Evolutionary conservation across 257 asterid species (phyloP).

Genomic region (Cruciata laevipes): DNA sequence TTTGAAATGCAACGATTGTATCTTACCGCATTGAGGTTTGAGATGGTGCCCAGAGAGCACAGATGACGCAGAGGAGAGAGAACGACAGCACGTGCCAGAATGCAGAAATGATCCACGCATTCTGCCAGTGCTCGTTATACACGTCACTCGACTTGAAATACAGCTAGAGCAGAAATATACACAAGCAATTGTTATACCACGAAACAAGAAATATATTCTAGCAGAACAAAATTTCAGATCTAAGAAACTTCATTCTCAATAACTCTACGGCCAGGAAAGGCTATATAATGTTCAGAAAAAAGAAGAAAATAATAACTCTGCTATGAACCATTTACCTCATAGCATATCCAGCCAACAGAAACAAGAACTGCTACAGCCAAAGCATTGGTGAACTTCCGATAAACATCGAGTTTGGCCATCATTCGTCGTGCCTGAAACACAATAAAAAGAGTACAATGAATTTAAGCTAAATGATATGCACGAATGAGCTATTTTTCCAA

Average conservation of each 20-base stretch:
- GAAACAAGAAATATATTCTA: neutral
- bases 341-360: slow-evolving; percentile 92
- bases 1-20: neutral
- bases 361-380: slow-evolving; percentile 75
- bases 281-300: neutral
- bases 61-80: slow-evolving; percentile 79
- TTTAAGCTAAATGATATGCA: neutral
- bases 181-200: slow-evolving; percentile 16
- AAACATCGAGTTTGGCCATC: slow-evolving; percentile 77
- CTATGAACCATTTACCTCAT: slow-evolving; percentile 57
- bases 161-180: slow-evolving; percentile 45
- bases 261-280: neutral
- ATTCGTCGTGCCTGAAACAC: slow-evolving; percentile 65
- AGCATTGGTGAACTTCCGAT: slow-evolving; percentile 91
- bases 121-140: slow-evolving; percentile 92
- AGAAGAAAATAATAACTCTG: no score
- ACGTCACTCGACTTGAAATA: slow-evolving; percentile 82
- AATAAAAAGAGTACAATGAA: slow-evolving; percentile 3
- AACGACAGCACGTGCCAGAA: slow-evolving; percentile 94
- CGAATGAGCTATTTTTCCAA: neutral
- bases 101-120: slow-evolving; percentile 96
- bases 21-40: slow-evolving; percentile 80
- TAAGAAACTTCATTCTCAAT: neutral
- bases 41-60: slow-evolving; percentile 97
- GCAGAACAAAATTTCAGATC: neutral